Conservation (phyloP, 306 rosid genomes). For the Pyrus communis region DNA sequence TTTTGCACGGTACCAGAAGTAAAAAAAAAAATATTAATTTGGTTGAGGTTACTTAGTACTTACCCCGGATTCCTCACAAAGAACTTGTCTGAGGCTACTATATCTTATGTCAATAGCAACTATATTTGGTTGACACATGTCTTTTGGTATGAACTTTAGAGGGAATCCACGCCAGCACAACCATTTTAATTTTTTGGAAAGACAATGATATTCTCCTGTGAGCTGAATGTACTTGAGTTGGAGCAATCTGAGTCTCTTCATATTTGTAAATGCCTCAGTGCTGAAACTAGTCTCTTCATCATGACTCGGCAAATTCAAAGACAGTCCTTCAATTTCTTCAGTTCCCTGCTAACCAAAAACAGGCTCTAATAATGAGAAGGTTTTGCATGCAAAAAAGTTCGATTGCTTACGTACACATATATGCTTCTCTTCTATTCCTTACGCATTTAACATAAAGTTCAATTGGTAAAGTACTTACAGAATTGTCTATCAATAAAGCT, state of each 20-base stretch:
- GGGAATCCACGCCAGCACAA: constrained; percentile 6
- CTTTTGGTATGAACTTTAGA: not conserved
- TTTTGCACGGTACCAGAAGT: not conserved
- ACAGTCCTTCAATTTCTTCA: constrained; percentile 3
- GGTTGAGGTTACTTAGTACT: not conserved
- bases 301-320: not conserved
- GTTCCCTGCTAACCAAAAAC: not conserved
- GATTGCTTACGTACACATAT: not conserved
- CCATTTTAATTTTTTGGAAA: constrained; percentile 22
- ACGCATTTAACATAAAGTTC: not conserved
- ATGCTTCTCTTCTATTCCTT: not conserved
- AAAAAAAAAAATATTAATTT: too few species aligned
- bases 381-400: not conserved
- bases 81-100: constrained; percentile 19
- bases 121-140: constrained; percentile 6
- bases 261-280: constrained; percentile 21
- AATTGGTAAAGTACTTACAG: not conserved
- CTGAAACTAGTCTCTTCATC: not conserved
- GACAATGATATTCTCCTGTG: constrained; percentile 5
- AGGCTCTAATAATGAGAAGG: not conserved
- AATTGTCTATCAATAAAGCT: not conserved
- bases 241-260: constrained; percentile 35
- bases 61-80: constrained; percentile 38
- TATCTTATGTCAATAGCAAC: constrained; percentile 28
- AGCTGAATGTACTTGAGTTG: constrained; percentile 20